Conservation (phyloP, 164 flowering plant genomes). For the Dillenia turbinata region DNA sequence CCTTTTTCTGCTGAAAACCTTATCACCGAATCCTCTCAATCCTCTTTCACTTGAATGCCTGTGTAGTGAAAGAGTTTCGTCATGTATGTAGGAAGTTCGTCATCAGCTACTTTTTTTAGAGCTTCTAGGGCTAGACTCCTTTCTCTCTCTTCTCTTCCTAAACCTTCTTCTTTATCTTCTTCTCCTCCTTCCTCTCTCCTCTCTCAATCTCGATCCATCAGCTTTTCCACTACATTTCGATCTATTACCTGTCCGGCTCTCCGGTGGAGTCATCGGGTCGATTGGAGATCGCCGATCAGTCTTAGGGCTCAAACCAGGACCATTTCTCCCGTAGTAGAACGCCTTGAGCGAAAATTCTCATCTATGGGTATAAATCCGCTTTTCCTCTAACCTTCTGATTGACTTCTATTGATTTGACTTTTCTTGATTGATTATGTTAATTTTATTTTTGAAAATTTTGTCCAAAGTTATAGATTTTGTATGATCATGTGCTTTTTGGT, state of each 20-base stretch:
- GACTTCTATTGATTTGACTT: background rate
- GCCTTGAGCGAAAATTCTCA: constrained; percentile 53
- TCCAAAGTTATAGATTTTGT: no score
- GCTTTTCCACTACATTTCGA: constrained; percentile 17
- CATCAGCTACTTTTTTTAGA: constrained; percentile 18
- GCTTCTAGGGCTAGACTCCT: constrained; percentile 22
- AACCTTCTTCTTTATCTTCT: constrained; percentile 8
- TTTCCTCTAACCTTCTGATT: background rate
- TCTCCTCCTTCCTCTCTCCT: constrained; percentile 12
- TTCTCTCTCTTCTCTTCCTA: constrained; percentile 15
- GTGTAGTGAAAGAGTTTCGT: constrained; percentile 5
- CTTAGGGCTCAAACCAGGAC: constrained; percentile 61
- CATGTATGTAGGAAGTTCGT: constrained; percentile 22
- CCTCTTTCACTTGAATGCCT: background rate
- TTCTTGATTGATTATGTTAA: no score
- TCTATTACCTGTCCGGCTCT: constrained; percentile 25
- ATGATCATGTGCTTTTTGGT: no score
- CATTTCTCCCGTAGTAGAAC: constrained; percentile 43
- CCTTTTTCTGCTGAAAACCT: background rate
- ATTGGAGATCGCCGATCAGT: constrained; percentile 60
- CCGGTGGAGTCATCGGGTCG: constrained; percentile 53
- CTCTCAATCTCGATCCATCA: constrained; percentile 14
- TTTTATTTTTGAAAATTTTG: no score
- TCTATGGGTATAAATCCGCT: constrained; percentile 38
- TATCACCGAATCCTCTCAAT: background rate